Base-by-base conservation (phyloP, 2,329 filamentous ascomycete genomes). In the Fusarium sp. region DNA sequence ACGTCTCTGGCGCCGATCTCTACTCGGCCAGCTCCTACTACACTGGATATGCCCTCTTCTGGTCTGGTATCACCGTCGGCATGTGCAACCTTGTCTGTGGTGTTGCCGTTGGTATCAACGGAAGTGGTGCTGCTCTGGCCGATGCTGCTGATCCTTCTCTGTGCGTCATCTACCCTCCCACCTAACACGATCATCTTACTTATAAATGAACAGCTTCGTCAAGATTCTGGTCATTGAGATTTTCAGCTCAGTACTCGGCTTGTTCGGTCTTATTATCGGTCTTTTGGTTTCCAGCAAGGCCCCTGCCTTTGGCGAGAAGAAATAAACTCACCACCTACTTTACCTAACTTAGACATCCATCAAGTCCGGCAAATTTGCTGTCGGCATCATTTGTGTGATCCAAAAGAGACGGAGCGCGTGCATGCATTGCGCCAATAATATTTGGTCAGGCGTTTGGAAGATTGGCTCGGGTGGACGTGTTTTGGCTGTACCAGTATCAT, bases 141-240 rank as follows among this genome's bases (percentile, higher is more conserved):
- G 97, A 99, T 86, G 96, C 97, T 68, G 93, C 96, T 18, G 96
- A 99, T 79, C 87, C 93, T 41, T 91, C 89, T 66, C 86, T 99
- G 93, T 97, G 86, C 77, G 93, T 86, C 29, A 35, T 37, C 39
- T 63, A 28, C 26, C 24, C 29, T 15, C 26, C 13, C 12, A 23
- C 23, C 53, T 68, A 48, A 1, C 47, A 37, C 8, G 11, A 11
- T 15, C 6, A 7, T 31, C 24, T 31, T 70, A 31, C 75, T 79
- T 61, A 81, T 63, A 33, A 18, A 5, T 11, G 15, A 52, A 10
- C 58, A 97, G 94, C 56, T 99, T 99, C 82, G 95, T 99, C 82
- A 98, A 97, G 84, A 97, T 99, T 73, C 90, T 99, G 53, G 95
- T 99, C 73, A 97, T 99, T 77, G 97, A 99, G 82, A 99, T 99